These are phyloP conservation scores for Calamus simplicifolius DNA, from an alignment of 176 grass and related monocot genomes.

Conservation along the genomic window DNA sequence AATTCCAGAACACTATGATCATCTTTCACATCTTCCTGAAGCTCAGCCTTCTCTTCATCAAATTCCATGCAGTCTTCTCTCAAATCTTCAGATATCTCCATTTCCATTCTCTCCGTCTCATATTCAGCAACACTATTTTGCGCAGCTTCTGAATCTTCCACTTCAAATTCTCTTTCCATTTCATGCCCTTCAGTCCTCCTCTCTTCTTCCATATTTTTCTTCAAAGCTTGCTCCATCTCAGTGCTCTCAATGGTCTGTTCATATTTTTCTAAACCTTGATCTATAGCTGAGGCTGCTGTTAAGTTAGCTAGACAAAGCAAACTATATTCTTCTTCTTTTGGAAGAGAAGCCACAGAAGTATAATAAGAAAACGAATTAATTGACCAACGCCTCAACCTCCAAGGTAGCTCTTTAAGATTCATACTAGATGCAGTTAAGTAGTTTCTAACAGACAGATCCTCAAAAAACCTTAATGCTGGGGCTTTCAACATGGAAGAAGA, in stretches of 20 bases:
- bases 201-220: not conserved
- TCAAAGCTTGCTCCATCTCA: conserved; percentile 9
- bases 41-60: conserved; percentile 9
- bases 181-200: not conserved
- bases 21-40: not conserved
- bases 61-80: not conserved
- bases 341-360: conserved; percentile 11
- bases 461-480: no score
- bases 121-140: conserved; percentile 19
- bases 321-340: conserved; percentile 25
- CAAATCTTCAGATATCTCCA: no score
- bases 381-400: conserved; percentile 51
- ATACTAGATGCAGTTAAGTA: conserved; percentile 27
- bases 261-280: conserved; percentile 21
- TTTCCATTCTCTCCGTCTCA: no score
- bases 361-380: conserved; percentile 32
- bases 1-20: no score
- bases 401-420: conserved; percentile 17
- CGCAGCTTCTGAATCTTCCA: conserved; percentile 10
- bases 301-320: conserved; percentile 38
- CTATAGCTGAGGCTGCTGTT: conserved; percentile 31
- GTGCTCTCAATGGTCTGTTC: not conserved
- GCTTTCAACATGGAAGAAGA: not conserved
- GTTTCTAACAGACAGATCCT: conserved; percentile 26
- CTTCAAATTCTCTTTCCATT: not conserved